These are phyloP conservation scores for Neopestalotiopsis sp. DNA, from an alignment of 2,329 filamentous ascomycete species.

Conservation along the genomic window DNA sequence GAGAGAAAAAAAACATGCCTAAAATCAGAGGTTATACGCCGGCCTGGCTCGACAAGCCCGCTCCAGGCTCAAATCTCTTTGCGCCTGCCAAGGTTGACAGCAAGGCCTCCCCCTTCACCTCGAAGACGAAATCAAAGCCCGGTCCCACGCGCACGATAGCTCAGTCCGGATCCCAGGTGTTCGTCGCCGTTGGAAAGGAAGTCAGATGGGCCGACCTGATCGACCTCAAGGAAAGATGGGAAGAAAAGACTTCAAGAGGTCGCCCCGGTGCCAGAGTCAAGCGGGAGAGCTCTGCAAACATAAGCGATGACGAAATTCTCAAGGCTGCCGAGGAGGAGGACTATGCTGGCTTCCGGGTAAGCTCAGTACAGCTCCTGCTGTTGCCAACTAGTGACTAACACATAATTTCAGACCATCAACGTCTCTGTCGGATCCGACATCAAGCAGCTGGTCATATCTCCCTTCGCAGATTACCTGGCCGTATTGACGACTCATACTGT, in stretches of 20 bases:
- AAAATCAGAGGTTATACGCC: conserved; percentile 87
- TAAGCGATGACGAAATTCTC: conserved; percentile 38
- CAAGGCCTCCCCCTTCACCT: conserved; percentile 42
- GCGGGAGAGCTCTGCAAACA: conserved; percentile 50
- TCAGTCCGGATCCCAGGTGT: conserved; percentile 83
- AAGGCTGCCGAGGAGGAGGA: conserved; percentile 34
- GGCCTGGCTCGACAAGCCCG: conserved; percentile 81
- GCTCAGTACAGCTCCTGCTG: conserved; percentile 25
- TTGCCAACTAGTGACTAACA: conserved; percentile 21
- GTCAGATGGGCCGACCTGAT: conserved; percentile 90
- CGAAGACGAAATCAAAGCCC: conserved; percentile 47
- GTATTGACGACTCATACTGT: conserved; percentile 87
- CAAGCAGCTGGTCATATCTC: conserved; percentile 83
- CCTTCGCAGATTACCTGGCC: conserved; percentile 80
- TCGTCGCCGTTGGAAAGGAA: conserved; percentile 86
- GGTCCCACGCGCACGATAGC: conserved; percentile 73
- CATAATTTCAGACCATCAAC: conserved; percentile 67
- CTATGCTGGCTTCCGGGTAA: conserved; percentile 52
- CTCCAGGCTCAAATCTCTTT: conserved; percentile 82
- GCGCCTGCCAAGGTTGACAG: conserved; percentile 48
- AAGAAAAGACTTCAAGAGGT: conserved; percentile 43
- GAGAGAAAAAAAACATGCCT: conserved; percentile 66
- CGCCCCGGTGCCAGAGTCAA: conserved; percentile 49
- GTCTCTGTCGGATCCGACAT: conserved; percentile 83
- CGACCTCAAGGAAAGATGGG: conserved; percentile 72